Evolutionary conservation across 73 alveolate species (phyloP).

Genomic region (Paraurostyla sp.): DNA sequence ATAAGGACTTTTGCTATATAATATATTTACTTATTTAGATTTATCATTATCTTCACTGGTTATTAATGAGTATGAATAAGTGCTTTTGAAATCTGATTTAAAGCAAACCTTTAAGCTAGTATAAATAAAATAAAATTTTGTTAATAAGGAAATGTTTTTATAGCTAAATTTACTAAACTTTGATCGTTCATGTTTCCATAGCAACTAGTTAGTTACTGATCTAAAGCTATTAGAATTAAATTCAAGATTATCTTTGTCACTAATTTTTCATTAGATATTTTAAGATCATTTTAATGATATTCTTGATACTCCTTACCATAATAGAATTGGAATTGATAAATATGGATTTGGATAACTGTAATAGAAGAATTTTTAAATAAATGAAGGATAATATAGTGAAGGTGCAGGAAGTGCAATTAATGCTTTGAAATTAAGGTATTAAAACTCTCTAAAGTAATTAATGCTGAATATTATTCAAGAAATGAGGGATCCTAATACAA

Average conservation of each 20-base stretch:
- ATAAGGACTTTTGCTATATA: not conserved
- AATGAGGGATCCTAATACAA: not conserved
- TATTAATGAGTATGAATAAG: not conserved
- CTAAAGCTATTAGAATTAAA: not conserved
- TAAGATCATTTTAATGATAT: too few species aligned
- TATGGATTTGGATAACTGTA: too few species aligned
- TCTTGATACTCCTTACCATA: too few species aligned
- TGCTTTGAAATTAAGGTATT: not conserved
- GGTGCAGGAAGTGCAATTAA: too few species aligned
- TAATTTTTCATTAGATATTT: too few species aligned
- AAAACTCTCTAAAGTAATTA: not conserved
- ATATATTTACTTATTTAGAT: constrained; percentile 7
- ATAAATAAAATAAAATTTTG: not conserved
- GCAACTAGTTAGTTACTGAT: not conserved
- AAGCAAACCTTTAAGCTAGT: not conserved
- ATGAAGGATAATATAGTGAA: not conserved
- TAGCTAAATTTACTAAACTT: not conserved
- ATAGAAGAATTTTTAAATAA: not conserved
- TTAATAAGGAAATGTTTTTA: not conserved
- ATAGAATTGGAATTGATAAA: too few species aligned
- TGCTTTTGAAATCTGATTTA: not conserved
- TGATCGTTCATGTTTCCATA: not conserved
- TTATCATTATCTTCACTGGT: not conserved
- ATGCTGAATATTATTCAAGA: not conserved
- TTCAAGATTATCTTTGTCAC: not conserved